Evolutionary conservation across 768 basidiomycete species (phyloP).

Genomic region (Termitomyces sp.): DNA sequence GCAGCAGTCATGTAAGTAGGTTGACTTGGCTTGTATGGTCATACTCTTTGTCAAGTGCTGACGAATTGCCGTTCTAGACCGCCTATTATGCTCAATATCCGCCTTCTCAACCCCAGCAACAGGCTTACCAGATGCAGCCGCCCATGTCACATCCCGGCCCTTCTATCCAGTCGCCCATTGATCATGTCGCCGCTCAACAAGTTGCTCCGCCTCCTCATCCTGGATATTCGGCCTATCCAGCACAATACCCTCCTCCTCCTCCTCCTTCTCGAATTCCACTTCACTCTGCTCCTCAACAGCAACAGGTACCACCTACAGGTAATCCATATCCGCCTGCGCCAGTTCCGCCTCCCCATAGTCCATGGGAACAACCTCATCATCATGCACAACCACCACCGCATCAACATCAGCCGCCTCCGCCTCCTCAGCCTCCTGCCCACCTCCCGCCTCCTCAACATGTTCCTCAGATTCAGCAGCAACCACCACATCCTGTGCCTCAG

Average conservation of each 20-base stretch:
- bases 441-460: slow-evolving; percentile 12
- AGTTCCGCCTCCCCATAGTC: slow-evolving; percentile 33
- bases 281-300: slow-evolving; percentile 25
- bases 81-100: slow-evolving; percentile 39
- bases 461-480: slow-evolving; percentile 14
- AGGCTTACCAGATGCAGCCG: slow-evolving; percentile 26
- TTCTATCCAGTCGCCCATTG: slow-evolving; percentile 27
- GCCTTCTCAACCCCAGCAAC: slow-evolving; percentile 26
- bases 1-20: slow-evolving; percentile 43
- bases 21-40: slow-evolving; percentile 1
- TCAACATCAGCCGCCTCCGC: slow-evolving; percentile 17
- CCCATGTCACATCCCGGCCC: slow-evolving; percentile 22
- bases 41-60: not conserved
- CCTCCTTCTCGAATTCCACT: slow-evolving; percentile 18
- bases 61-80: slow-evolving; percentile 18
- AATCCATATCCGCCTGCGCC: slow-evolving; percentile 43
- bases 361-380: slow-evolving; percentile 32
- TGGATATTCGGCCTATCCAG: slow-evolving; percentile 26
- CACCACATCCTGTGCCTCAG: slow-evolving; percentile 17
- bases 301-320: slow-evolving; percentile 28
- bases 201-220: slow-evolving; percentile 30
- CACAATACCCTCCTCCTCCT: slow-evolving; percentile 21
- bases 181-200: slow-evolving; percentile 35
- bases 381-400: slow-evolving; percentile 19
- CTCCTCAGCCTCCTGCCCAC: slow-evolving; percentile 14